Evolutionary conservation across 148 eudicot species (phyloP).

Genomic region (Cornus florida): DNA sequence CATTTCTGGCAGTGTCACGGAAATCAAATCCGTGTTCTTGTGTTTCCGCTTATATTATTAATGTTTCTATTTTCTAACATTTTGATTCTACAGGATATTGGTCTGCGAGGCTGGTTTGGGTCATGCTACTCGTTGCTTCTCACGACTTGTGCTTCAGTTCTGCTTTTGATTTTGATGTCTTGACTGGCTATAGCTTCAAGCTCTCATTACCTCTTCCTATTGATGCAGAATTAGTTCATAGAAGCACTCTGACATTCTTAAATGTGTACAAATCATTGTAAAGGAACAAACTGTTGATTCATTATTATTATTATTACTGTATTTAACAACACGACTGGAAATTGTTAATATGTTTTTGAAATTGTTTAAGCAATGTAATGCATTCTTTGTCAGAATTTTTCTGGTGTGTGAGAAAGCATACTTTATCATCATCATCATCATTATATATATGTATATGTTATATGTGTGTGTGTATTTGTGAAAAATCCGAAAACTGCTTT

Average conservation of each 20-base stretch:
- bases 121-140: slow-evolving; percentile 23
- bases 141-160: slow-evolving; percentile 18
- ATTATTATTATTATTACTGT: neutral
- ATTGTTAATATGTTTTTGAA: neutral
- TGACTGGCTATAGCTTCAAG: slow-evolving; percentile 4
- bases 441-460: too few relatives aligned
- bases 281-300: neutral
- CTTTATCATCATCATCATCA: too few relatives aligned
- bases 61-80: neutral
- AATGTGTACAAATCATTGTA: slow-evolving; percentile 2
- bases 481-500: too few relatives aligned
- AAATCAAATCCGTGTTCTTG: too few relatives aligned
- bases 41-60: too few relatives aligned
- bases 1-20: too few relatives aligned
- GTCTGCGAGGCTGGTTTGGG: slow-evolving; percentile 31
- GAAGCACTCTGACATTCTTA: neutral
- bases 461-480: too few relatives aligned
- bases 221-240: neutral
- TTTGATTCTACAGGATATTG: slow-evolving; percentile 20
- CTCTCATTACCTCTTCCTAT: neutral
- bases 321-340: neutral
- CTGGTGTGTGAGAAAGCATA: neutral
- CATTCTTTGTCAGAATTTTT: too few relatives aligned
- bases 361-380: neutral
- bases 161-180: slow-evolving; percentile 28